Evolutionary conservation across 2,329 filamentous ascomycete species (phyloP).

Genomic region (Nothophaeocryptopus gaeumannii): DNA sequence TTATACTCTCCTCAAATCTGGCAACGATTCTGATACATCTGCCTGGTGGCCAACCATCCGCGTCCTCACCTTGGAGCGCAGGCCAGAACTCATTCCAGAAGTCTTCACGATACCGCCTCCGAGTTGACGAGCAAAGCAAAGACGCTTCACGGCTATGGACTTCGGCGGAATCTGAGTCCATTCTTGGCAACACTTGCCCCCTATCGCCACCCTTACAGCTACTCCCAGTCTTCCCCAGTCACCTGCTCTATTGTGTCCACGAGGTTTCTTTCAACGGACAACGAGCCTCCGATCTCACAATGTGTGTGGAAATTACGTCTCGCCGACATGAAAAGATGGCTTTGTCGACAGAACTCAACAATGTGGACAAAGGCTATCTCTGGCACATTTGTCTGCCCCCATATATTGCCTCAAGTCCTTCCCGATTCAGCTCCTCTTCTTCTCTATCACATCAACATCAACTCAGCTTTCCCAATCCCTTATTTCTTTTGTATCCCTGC

Average conservation of each 20-base stretch:
- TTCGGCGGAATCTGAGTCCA: too few relatives aligned
- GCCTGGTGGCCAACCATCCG: too few relatives aligned
- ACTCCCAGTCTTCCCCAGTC: background rate
- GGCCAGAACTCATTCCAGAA: too few relatives aligned
- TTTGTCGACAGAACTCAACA: background rate
- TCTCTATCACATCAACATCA: conserved; percentile 3
- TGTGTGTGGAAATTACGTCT: background rate
- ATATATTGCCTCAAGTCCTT: background rate
- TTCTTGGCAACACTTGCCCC: too few relatives aligned
- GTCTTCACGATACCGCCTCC: too few relatives aligned
- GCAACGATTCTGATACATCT: too few relatives aligned
- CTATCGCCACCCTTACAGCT: too few relatives aligned
- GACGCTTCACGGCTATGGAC: too few relatives aligned
- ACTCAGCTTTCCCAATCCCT: background rate
- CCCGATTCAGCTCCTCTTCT: background rate
- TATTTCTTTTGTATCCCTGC: conserved; percentile 9
- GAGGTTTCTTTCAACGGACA: background rate
- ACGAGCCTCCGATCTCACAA: background rate
- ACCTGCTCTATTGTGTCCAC: conserved; percentile 2
- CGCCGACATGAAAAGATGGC: background rate
- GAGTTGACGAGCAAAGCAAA: too few relatives aligned
- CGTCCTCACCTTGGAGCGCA: too few relatives aligned
- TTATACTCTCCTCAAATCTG: too few relatives aligned
- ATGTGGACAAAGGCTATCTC: conserved; percentile 12
- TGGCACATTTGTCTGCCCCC: background rate